Evolutionary conservation across 1,284 basidiomycete species (phyloP).

Genomic region (Afroboletus lepidellus): DNA sequence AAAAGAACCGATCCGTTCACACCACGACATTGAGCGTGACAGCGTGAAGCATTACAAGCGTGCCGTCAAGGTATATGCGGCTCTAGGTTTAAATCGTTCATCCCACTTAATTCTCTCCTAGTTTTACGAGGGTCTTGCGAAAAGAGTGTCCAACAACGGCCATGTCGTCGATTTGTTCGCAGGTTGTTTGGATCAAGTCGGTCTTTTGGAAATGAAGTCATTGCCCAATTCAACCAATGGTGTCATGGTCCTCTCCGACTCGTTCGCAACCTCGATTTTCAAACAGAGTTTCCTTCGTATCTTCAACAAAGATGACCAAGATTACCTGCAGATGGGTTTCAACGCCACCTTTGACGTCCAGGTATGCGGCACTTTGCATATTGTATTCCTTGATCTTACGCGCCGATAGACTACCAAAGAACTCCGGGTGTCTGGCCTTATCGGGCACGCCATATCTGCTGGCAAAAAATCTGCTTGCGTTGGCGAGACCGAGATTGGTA

Average conservation of each 20-base stretch:
- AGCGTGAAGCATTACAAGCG: slow-evolving; percentile 98
- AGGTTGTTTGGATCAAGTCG: slow-evolving; percentile 97
- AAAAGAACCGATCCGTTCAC: slow-evolving; percentile 96
- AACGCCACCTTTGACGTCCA: slow-evolving; percentile 99
- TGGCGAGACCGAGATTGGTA: slow-evolving; percentile 99
- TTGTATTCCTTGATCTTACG: not conserved
- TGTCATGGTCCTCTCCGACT: slow-evolving; percentile 94
- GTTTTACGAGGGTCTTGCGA: slow-evolving; percentile 97
- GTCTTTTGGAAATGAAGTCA: slow-evolving; percentile 96
- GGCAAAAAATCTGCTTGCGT: slow-evolving; percentile 97
- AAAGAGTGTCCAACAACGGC: slow-evolving; percentile 91
- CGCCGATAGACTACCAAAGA: slow-evolving; percentile 89
- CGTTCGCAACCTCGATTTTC: slow-evolving; percentile 98
- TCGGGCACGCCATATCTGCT: slow-evolving; percentile 95
- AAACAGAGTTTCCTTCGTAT: slow-evolving; percentile 96
- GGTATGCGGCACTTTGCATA: slow-evolving; percentile 43
- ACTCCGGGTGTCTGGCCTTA: slow-evolving; percentile 96
- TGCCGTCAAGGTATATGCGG: slow-evolving; percentile 76
- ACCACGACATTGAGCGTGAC: slow-evolving; percentile 99
- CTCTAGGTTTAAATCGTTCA: not conserved
- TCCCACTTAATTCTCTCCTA: slow-evolving; percentile 32
- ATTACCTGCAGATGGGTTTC: slow-evolving; percentile 95
- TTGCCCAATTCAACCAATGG: slow-evolving; percentile 96
- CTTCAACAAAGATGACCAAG: slow-evolving; percentile 93
- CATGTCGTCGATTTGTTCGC: slow-evolving; percentile 96